phyloP scores from a whole-genome alignment of 257 asterid species.

The Vinca minor region DNA sequence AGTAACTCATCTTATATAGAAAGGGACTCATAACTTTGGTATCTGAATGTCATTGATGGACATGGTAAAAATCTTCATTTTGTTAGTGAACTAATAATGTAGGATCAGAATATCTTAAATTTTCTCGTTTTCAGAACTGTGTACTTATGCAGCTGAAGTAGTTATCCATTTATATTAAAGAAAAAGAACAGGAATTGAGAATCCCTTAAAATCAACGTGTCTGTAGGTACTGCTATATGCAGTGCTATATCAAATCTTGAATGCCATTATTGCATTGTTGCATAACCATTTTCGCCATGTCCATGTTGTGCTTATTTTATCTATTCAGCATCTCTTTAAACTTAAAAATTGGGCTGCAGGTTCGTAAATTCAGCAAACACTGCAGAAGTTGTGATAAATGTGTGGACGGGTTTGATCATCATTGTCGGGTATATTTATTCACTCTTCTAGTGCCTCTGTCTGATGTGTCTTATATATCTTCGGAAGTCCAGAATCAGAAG shows the following conservation, averaged over 20 bases:
- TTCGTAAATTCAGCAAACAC: constrained; percentile 91
- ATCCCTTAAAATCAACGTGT: background rate
- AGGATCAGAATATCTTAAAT: background rate
- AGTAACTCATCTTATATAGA: background rate
- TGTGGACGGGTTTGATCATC: constrained; percentile 99
- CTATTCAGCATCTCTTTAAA: background rate
- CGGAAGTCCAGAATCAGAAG: background rate
- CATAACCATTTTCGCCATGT: background rate
- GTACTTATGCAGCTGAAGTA: background rate
- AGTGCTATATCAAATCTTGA: background rate
- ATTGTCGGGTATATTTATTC: constrained; percentile 73
- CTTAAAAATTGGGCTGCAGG: constrained; percentile 36
- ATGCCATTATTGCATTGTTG: background rate
- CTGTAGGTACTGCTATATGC: background rate
- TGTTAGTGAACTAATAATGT: background rate
- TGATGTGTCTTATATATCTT: constrained; percentile 12
- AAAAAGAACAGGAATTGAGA: background rate
- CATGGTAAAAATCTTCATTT: background rate
- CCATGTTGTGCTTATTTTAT: background rate
- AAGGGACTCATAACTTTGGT: too few species aligned
- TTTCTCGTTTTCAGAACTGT: too few species aligned
- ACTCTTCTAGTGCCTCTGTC: constrained; percentile 5
- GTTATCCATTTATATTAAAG: too few species aligned
- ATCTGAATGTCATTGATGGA: background rate
- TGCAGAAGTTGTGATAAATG: constrained; percentile 99